Base-by-base conservation (phyloP, 176 grass and related monocot species). In the Aegilops longissima region DNA sequence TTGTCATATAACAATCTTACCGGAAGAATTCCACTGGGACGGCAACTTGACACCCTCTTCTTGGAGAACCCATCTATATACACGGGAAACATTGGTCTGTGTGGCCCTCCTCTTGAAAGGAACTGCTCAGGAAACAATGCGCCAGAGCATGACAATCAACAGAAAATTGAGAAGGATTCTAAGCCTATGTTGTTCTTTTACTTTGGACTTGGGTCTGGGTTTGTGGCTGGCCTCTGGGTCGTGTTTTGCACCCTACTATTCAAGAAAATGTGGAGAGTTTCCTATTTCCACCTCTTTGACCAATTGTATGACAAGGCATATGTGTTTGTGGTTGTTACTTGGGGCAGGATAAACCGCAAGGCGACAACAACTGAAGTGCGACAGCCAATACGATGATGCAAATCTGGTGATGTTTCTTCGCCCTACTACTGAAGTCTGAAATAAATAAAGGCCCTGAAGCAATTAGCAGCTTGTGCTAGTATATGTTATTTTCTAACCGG, bases 11-110 rank as follows among this genome's bases (percentile, higher is more conserved):
- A 94, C 8, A 87, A 82, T 44, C 29, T 91, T 4, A 42, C 33
- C 0, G 89, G 84, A 65, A 75, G 14, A 66, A 87, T 94, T 4
- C 90, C 87, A 18, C 7, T 11, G 3, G 81, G 90, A 10, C 0
- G 27, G 0, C 92, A 94, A 70, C 77, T 94, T 10, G 86, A 90
- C 17, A 94, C 90, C 6, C 21, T 94, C 5, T 82, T 69, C 1
- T 4, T 25, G 0, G 29, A 42, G 30, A 64, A 95, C 21, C 62
- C 82, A 0, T 77, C 38, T 0, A 80, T 85, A 13, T 95, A 92
- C 12, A 33, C 2, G 2, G 78, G 87, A 4, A 95, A 95, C 1
- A 2, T 0, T 0, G 59, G 78, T 2, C 64, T 92, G 0, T 92
- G 90, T 34, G 90, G 87, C 1, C 64, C 13, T 6, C 93, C 83